Base-by-base conservation (phyloP, 148 eudicot genomes). In the Rhododendron williamsianum region DNA sequence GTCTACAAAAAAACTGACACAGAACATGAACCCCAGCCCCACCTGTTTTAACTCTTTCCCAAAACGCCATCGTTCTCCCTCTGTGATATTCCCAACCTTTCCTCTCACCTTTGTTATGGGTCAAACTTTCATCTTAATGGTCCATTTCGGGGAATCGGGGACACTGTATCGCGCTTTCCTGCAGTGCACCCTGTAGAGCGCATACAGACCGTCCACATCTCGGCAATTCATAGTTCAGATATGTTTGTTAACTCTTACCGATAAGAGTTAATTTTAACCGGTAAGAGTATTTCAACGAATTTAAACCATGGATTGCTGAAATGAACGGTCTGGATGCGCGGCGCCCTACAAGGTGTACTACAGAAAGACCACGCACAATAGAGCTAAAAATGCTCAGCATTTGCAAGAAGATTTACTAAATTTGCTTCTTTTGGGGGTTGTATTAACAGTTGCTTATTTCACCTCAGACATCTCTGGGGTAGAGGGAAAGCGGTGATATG, bases 11-110 rank as follows among this genome's bases (percentile, higher is more conserved):
- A 35, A 4, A 74, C 81, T 78, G 81, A 78, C 81, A 78, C 72
- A 54, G 48, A 58, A 58, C 65, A 56, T 56, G 72, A 21, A 56
- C 83, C 72, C 3, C 72, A 38, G 49, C 67, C 83, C 83, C 83
- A 81, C 72, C 41, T 10, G 21, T 56, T 30, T 45, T 21, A 9
- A 18, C 11, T 21, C 19, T 36, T 49, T 54, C 43, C 30, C 12
- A 38, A 81, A 81, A 81, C 72, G 83, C 72, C 45, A 65, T 27
- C 49, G 72, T 81, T 81, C 49, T 74, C 78, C 16, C 78, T 74
- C n/a, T 6, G 25, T 71, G 18, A 4, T 71, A 71, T 71, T 30
- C 76, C 72, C 33, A 12, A 30, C 41, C 33, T 71, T 30, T 33
- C 76, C 18, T 12, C 35, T 1, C 13, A 19, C 13, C 36, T 15